Percentiles rank a stretch among this genome's conserved stretches.
These are phyloP conservation scores for Epichloe coenophiala DNA, from an alignment of 2,329 filamentous ascomycete species.

Conservation along the genomic window DNA sequence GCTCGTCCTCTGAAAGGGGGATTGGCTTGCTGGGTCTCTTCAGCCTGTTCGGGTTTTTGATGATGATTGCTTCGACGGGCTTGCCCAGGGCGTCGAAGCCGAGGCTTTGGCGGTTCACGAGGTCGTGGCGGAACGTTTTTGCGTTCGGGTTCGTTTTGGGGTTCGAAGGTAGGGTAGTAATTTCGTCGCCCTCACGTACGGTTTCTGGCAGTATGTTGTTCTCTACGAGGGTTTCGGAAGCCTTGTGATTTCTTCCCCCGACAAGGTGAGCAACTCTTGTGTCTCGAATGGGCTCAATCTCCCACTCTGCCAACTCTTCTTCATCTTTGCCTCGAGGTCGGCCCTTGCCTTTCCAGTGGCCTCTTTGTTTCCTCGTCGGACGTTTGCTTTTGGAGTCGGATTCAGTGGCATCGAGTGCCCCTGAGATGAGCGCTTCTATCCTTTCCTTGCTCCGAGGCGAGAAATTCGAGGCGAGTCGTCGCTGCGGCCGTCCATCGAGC, in stretches of 20 bases:
- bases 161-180: background rate
- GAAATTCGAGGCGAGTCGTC: slow-evolving; percentile 14
- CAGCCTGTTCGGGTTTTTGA: slow-evolving; percentile 25
- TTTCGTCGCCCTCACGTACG: background rate
- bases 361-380: background rate
- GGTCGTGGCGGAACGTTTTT: slow-evolving; percentile 11
- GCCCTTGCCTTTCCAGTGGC: slow-evolving; percentile 1
- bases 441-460: slow-evolving; percentile 11
- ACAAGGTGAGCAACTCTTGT: background rate
- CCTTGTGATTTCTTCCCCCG: background rate
- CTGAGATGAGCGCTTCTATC: slow-evolving; percentile 14
- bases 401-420: slow-evolving; percentile 1
- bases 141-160: background rate
- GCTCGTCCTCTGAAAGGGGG: slow-evolving; percentile 10
- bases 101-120: slow-evolving; percentile 17
- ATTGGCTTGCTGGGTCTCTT: slow-evolving; percentile 8
- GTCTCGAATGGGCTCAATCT: background rate
- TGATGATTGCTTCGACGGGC: slow-evolving; percentile 31
- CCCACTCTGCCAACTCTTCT: slow-evolving; percentile 6
- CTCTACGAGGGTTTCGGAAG: background rate
- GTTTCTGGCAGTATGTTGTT: background rate
- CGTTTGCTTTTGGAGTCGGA: background rate
- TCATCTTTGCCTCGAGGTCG: background rate
- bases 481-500: slow-evolving; percentile 5
- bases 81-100: slow-evolving; percentile 21